These are phyloP conservation scores for Apiospora malaysiana DNA, from an alignment of 2,329 filamentous ascomycete genomes.

Conservation along the genomic window DNA sequence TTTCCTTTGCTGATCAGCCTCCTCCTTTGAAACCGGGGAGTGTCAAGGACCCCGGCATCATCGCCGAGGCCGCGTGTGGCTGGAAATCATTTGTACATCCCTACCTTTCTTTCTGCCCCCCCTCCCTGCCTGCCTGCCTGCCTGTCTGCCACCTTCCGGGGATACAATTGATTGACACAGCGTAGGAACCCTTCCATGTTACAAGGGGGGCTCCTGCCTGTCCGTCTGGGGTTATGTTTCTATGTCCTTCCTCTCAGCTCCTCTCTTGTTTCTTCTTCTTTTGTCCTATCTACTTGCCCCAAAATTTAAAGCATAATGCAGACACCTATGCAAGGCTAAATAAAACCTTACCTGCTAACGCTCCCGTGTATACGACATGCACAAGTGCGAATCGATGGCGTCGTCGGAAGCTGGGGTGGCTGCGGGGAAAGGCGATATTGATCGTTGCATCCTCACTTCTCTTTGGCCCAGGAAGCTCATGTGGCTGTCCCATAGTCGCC, in stretches of 20 bases:
- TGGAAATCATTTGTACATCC: background rate
- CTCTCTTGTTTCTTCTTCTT: background rate
- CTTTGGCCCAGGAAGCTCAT: background rate
- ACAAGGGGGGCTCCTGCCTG: background rate
- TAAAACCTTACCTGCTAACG: background rate
- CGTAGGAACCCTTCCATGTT: background rate
- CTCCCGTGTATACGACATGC: background rate
- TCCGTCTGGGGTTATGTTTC: no score
- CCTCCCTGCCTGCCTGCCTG: no score
- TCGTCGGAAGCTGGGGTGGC: background rate
- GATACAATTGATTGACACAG: background rate
- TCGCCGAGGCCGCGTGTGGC: background rate
- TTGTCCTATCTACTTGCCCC: background rate
- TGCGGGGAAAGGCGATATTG: background rate
- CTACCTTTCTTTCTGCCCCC: background rate
- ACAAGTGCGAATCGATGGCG: background rate
- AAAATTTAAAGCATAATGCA: background rate
- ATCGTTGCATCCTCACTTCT: background rate
- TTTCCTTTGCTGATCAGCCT: background rate
- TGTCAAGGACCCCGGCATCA: background rate
- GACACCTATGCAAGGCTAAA: background rate
- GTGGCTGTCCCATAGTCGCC: background rate
- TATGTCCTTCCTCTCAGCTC: background rate
- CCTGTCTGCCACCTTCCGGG: background rate
- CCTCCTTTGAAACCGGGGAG: background rate